phyloP scores from a whole-genome alignment of 345 rosid species.

The Diplotaxis tenuifolia region DNA sequence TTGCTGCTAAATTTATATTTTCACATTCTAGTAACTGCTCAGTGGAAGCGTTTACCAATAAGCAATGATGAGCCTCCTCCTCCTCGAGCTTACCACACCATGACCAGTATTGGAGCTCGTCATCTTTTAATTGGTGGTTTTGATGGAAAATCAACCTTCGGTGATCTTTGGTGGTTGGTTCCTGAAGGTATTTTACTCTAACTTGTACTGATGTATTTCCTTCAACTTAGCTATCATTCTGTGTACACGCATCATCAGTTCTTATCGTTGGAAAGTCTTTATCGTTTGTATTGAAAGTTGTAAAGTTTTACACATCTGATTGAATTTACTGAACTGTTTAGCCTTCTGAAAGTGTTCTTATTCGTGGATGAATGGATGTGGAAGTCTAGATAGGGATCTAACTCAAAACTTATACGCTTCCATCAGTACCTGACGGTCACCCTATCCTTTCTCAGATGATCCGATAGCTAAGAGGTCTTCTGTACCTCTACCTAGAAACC shows the following conservation, averaged over 20 bases:
- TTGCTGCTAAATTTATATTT: neutral
- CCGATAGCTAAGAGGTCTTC: conserved; percentile 62
- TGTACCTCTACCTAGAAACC: conserved; percentile 42
- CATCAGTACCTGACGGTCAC: neutral
- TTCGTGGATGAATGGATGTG: neutral
- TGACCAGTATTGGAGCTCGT: conserved; percentile 69
- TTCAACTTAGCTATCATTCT: neutral
- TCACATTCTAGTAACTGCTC: conserved; percentile 67
- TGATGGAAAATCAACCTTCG: conserved; percentile 89
- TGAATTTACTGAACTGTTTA: neutral
- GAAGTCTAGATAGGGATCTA: neutral
- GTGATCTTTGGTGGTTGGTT: conserved; percentile 96
- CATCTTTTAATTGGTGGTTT: conserved; percentile 91
- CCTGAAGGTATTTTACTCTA: conserved; percentile 65
- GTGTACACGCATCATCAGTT: neutral
- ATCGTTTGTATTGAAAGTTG: conserved; percentile 1
- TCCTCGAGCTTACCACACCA: conserved; percentile 90
- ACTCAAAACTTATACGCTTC: neutral
- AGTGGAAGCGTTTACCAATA: conserved; percentile 79
- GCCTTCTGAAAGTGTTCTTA: neutral
- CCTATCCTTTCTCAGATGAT: conserved; percentile 51
- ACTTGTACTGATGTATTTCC: conserved; percentile 10
- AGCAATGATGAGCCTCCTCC: conserved; percentile 79
- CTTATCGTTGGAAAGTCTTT: conserved; percentile 5
- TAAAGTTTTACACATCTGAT: neutral